Percentiles rank a stretch among this genome's conserved stretches.
Conservation (phyloP, 441 rosid species). For the Pelargonium hybrid region DNA sequence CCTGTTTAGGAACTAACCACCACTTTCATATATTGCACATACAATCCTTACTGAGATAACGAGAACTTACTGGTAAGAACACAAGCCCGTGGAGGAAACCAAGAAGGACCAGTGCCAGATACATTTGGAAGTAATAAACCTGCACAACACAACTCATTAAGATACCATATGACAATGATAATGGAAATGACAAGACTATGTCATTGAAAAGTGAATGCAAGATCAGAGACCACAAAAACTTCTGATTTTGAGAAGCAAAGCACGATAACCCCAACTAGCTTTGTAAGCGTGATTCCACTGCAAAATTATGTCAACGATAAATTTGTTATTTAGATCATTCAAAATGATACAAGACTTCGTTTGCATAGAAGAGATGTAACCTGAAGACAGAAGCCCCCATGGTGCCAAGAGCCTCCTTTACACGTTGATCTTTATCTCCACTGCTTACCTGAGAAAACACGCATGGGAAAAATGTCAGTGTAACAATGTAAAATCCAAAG, state of each 20-base stretch:
- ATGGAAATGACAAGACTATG: neutral
- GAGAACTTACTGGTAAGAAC: constrained; percentile 48
- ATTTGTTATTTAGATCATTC: neutral
- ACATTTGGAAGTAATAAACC: constrained; percentile 98
- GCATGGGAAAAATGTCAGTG: neutral
- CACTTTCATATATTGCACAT: neutral
- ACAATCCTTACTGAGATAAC: neutral
- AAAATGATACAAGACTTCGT: neutral
- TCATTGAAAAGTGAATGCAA: neutral
- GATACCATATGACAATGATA: neutral
- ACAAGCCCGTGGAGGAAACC: constrained; percentile 94
- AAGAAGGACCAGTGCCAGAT: constrained; percentile 81
- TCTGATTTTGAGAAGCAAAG: constrained; percentile 92
- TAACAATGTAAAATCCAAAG: neutral
- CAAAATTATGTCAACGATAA: constrained; percentile 9
- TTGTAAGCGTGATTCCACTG: constrained; percentile 95
- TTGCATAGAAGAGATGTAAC: constrained; percentile 28
- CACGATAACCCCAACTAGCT: constrained; percentile 90
- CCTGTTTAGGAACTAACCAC: neutral
- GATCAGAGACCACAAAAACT: constrained; percentile 75
- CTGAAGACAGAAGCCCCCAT: constrained; percentile 99
- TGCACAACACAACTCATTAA: constrained; percentile 18
- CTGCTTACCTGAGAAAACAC: constrained; percentile 47
- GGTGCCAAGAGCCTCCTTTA: constrained; percentile 72
- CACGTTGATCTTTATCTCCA: constrained; percentile 72